phyloP scores from a whole-genome alignment of 208 protist genomes.

The Acanthamoeba triangularis region DNA sequence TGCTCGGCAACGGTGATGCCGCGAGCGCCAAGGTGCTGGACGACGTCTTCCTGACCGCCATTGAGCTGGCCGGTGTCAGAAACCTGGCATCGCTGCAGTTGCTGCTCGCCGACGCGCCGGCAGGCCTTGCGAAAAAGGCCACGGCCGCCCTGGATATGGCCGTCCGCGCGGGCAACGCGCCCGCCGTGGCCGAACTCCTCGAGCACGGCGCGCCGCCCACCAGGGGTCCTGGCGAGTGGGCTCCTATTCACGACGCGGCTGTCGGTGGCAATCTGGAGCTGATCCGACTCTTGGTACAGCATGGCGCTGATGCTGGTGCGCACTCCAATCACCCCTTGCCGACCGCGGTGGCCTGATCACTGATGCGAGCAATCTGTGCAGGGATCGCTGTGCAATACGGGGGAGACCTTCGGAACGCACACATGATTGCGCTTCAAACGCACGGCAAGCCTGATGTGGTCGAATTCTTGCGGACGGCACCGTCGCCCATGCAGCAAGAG shows the following conservation, averaged over 20 bases:
- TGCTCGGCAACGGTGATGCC: background rate
- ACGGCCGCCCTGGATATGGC: background rate
- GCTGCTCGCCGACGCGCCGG: background rate
- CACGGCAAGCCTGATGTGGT: slow-evolving; percentile 35
- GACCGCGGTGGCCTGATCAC: background rate
- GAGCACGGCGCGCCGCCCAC: slow-evolving; percentile 11
- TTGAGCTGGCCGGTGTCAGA: background rate
- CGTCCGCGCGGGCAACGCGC: background rate
- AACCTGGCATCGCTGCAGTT: background rate
- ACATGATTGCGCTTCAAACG: background rate
- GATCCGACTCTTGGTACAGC: background rate
- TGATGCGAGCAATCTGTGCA: background rate
- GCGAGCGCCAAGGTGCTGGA: background rate
- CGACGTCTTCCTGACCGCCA: background rate
- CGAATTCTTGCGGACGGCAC: background rate
- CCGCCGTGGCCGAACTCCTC: background rate
- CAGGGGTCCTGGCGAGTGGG: background rate
- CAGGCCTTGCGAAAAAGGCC: background rate
- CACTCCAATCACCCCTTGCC: background rate
- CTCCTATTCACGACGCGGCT: background rate
- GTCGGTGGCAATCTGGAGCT: background rate
- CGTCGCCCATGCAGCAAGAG: background rate
- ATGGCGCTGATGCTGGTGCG: slow-evolving; percentile 23
- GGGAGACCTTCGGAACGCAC: background rate
- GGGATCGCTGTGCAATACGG: background rate